phyloP scores from a whole-genome alignment of 2,329 filamentous ascomycete genomes.

The Plenodomus tracheiphilus region DNA sequence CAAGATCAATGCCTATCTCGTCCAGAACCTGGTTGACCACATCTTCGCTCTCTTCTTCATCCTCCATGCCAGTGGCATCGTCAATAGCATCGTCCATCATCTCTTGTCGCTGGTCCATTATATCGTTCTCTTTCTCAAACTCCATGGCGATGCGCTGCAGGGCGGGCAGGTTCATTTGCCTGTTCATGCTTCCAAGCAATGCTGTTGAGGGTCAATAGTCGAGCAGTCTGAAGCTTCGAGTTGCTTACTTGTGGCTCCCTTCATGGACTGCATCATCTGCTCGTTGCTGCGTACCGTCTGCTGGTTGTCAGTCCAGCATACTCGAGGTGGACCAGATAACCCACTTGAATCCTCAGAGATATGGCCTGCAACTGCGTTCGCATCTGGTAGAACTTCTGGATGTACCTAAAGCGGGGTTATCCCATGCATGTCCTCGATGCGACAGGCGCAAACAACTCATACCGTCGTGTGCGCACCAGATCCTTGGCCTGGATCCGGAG shows the following conservation, averaged over 20 bases:
- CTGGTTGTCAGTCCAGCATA: slow-evolving; percentile 17
- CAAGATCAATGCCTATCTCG: slow-evolving; percentile 93
- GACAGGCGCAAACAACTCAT: slow-evolving; percentile 12
- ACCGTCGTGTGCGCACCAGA: slow-evolving; percentile 85
- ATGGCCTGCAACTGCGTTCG: slow-evolving; percentile 96
- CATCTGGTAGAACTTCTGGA: slow-evolving; percentile 99
- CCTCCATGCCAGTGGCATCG: slow-evolving; percentile 86
- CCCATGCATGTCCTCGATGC: not conserved
- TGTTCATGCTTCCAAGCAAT: slow-evolving; percentile 94
- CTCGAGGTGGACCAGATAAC: slow-evolving; percentile 11
- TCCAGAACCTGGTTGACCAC: slow-evolving; percentile 95
- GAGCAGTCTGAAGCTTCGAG: not conserved
- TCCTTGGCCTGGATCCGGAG: slow-evolving; percentile 99
- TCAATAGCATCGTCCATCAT: slow-evolving; percentile 99
- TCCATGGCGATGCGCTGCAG: slow-evolving; percentile 98
- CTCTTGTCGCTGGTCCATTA: slow-evolving; percentile 98
- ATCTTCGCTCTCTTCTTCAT: slow-evolving; percentile 95
- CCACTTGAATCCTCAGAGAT: slow-evolving; percentile 87
- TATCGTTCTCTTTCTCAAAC: slow-evolving; percentile 97
- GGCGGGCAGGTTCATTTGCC: slow-evolving; percentile 94
- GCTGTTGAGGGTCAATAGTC: slow-evolving; percentile 46
- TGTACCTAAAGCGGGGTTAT: slow-evolving; percentile 63
- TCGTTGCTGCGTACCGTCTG: slow-evolving; percentile 97
- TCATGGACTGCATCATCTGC: slow-evolving; percentile 99
- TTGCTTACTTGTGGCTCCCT: slow-evolving; percentile 72